These are phyloP conservation scores for Astrothelium subdiscretum DNA, from an alignment of 495 filamentous ascomycete species.

Conservation along the genomic window DNA sequence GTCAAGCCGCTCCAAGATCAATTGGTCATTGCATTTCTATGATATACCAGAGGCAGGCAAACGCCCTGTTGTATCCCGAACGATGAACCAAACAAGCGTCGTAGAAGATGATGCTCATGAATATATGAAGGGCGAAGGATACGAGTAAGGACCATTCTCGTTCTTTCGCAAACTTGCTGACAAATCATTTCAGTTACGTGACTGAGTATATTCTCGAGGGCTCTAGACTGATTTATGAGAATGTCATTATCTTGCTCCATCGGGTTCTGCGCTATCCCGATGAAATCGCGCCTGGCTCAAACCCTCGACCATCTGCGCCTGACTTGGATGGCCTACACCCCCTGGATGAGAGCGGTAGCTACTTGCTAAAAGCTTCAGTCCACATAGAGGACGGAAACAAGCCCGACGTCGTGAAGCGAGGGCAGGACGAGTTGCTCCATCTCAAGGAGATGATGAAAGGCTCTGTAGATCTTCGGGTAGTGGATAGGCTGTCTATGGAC, in stretches of 20 bases:
- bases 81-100: slow-evolving; percentile 26
- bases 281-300: slow-evolving; percentile 19
- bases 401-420: slow-evolving; percentile 37
- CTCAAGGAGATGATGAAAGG: slow-evolving; percentile 54
- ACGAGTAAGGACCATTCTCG: slow-evolving; percentile 25
- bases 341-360: slow-evolving; percentile 27
- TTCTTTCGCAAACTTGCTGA: slow-evolving; percentile 6
- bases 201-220: slow-evolving; percentile 32
- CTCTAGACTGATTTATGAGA: slow-evolving; percentile 32
- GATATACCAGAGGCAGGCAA: slow-evolving; percentile 36
- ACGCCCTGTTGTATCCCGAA: slow-evolving; percentile 27
- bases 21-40: slow-evolving; percentile 31
- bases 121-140: slow-evolving; percentile 32
- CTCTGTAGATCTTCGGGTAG: slow-evolving; percentile 50
- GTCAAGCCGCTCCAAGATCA: background rate
- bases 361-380: slow-evolving; percentile 31
- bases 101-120: slow-evolving; percentile 28
- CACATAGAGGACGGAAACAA: slow-evolving; percentile 30
- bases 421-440: slow-evolving; percentile 44
- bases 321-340: slow-evolving; percentile 21
- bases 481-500: slow-evolving; percentile 54
- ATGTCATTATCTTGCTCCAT: slow-evolving; percentile 33
- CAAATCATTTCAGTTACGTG: slow-evolving; percentile 27
- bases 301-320: slow-evolving; percentile 38
- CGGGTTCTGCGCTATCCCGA: slow-evolving; percentile 23